phyloP scores from a whole-genome alignment of 306 rosid genomes.

The Abrus pulchellus region DNA sequence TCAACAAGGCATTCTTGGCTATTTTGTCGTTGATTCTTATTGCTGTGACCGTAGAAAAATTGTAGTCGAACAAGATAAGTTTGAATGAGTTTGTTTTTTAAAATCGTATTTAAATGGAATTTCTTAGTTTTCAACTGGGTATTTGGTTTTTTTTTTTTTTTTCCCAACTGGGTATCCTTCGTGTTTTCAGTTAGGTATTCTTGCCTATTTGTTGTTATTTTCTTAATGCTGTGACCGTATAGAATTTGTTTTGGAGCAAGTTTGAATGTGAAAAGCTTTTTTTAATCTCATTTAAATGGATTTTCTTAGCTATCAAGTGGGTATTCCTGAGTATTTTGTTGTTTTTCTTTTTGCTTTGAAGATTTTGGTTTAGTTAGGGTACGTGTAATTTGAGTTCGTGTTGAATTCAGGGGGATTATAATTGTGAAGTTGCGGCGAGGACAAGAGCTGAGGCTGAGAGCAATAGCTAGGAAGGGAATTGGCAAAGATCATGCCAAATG shows the following conservation, averaged over 20 bases:
- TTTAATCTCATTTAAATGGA: not conserved
- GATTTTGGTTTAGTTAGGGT: conserved; percentile 20
- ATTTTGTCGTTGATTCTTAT: too few relatives aligned
- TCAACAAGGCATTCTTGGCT: too few relatives aligned
- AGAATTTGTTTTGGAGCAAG: too few relatives aligned
- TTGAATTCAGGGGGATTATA: conserved; percentile 77
- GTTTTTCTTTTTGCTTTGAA: not conserved
- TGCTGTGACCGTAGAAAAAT: too few relatives aligned
- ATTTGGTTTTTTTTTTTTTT: not conserved
- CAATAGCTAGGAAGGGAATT: conserved; percentile 95
- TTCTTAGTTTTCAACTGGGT: not conserved
- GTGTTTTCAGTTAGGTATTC: not conserved
- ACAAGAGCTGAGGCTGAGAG: conserved; percentile 94
- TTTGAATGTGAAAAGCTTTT: not conserved
- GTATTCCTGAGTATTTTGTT: not conserved
- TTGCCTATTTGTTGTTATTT: not conserved
- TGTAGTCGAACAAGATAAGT: too few relatives aligned
- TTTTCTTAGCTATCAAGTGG: not conserved
- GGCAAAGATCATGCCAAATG: conserved; percentile 99
- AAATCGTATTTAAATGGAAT: not conserved
- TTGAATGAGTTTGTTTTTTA: too few relatives aligned
- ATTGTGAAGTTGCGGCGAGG: conserved; percentile 92
- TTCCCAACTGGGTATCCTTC: not conserved
- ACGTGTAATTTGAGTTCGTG: conserved; percentile 21
- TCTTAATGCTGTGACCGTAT: too few relatives aligned